Conservation (phyloP, 2,329 filamentous ascomycete genomes). For the Ophiostoma ulmi region DNA sequence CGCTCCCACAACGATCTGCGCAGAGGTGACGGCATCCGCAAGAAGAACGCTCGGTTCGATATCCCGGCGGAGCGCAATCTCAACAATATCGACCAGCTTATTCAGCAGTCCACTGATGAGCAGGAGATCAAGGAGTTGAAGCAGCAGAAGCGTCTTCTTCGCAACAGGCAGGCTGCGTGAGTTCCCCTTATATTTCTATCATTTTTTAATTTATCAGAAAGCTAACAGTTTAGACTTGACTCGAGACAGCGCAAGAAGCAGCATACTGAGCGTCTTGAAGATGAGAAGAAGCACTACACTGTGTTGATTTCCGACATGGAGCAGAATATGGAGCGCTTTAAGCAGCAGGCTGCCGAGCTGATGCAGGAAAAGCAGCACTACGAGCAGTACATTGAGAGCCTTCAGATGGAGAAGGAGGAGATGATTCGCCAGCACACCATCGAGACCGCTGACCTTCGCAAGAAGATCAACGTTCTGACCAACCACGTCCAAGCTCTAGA, state of each 20-base stretch:
- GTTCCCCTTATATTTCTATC: conserved; percentile 36
- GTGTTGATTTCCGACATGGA: conserved; percentile 72
- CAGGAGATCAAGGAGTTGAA: conserved; percentile 96
- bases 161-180: conserved; percentile 96
- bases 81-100: conserved; percentile 89
- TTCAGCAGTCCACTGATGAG: conserved; percentile 80
- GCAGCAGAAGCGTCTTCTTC: conserved; percentile 89
- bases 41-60: conserved; percentile 98
- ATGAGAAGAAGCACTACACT: conserved; percentile 91
- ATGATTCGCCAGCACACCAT: conserved; percentile 82
- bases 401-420: conserved; percentile 86
- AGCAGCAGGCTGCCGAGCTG: conserved; percentile 64
- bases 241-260: conserved; percentile 97
- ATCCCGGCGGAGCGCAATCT: conserved; percentile 92
- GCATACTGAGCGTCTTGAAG: conserved; percentile 92
- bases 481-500: conserved; percentile 68
- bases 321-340: conserved; percentile 65
- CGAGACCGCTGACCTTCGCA: conserved; percentile 84
- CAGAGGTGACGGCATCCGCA: conserved; percentile 83
- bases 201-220: conserved; percentile 22
- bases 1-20: conserved; percentile 71
- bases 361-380: conserved; percentile 68
- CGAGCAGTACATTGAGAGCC: conserved; percentile 66
- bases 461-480: conserved; percentile 80
- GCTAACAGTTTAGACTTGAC: conserved; percentile 61